Percentiles rank a stretch among this genome's conserved stretches.
Conservation (phyloP, 306 rosid genomes). For the Fragaria vesca region DNA sequence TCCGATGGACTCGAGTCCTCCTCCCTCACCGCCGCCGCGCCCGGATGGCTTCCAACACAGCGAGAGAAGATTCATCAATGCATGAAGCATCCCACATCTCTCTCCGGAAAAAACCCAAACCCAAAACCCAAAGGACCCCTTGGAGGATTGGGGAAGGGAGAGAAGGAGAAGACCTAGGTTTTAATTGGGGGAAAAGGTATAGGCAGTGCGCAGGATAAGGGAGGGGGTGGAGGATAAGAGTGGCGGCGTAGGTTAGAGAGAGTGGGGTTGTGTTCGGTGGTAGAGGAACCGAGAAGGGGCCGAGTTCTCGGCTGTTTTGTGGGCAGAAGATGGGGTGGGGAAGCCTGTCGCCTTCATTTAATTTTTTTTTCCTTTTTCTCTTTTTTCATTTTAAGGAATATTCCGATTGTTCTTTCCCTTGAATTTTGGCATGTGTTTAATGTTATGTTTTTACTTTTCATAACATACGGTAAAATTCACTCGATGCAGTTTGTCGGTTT, state of each 20-base stretch:
- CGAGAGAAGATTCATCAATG: slow-evolving; percentile 85
- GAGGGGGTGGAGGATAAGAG: slow-evolving; percentile 7
- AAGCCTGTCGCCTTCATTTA: slow-evolving; percentile 35
- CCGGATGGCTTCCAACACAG: slow-evolving; percentile 82
- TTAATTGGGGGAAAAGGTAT: slow-evolving; percentile 5
- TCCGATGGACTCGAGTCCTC: slow-evolving; percentile 33
- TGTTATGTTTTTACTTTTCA: too few species aligned
- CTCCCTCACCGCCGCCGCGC: slow-evolving; percentile 35
- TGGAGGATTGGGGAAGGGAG: slow-evolving; percentile 22
- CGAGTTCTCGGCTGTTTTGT: slow-evolving; percentile 42
- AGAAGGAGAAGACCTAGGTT: slow-evolving; percentile 13
- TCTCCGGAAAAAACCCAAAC: slow-evolving; percentile 38
- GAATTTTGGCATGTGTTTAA: too few species aligned
- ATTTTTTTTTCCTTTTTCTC: too few species aligned
- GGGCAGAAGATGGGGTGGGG: slow-evolving; percentile 54
- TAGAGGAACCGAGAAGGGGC: slow-evolving; percentile 60
- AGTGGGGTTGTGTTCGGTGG: slow-evolving; percentile 60
- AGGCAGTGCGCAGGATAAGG: slow-evolving; percentile 35
- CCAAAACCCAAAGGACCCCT: slow-evolving; percentile 29
- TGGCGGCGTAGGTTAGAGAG: slow-evolving; percentile 17
- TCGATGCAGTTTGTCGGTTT: too few species aligned
- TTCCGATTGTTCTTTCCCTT: background rate
- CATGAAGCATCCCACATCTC: slow-evolving; percentile 93
- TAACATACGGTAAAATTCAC: too few species aligned
- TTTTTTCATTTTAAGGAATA: background rate